Evolutionary conservation across 129 eudicot genomes (phyloP).

Genomic region (Rutidosis leptorrhynchoides): DNA sequence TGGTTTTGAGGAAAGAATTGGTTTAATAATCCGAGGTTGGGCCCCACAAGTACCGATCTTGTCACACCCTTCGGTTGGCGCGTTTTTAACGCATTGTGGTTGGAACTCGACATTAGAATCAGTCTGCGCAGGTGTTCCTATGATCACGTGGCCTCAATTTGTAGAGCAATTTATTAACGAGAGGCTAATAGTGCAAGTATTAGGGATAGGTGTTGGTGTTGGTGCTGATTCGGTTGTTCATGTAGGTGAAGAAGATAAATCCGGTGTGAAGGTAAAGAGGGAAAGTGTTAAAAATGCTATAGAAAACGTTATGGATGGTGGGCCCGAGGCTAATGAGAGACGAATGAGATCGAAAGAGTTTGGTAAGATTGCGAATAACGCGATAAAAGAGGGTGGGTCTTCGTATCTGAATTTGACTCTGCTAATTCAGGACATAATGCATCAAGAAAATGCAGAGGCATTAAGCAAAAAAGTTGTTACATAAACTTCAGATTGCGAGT

Average conservation of each 20-base stretch:
- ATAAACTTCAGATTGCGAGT: too few species aligned
- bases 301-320: slow-evolving; percentile 27
- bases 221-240: slow-evolving; percentile 22
- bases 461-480: neutral
- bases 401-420: slow-evolving; percentile 34
- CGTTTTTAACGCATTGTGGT: slow-evolving; percentile 27
- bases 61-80: slow-evolving; percentile 25
- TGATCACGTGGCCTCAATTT: slow-evolving; percentile 35
- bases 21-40: slow-evolving; percentile 26
- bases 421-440: slow-evolving; percentile 14
- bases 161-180: slow-evolving; percentile 23
- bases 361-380: slow-evolving; percentile 33
- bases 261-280: slow-evolving; percentile 23
- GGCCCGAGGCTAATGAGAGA: slow-evolving; percentile 28
- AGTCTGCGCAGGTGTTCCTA: slow-evolving; percentile 18
- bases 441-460: neutral
- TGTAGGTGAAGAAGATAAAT: slow-evolving; percentile 18
- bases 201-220: slow-evolving; percentile 17
- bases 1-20: slow-evolving; percentile 23
- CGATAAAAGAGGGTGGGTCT: slow-evolving; percentile 50
- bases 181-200: slow-evolving; percentile 22
- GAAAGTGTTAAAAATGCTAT: slow-evolving; percentile 34
- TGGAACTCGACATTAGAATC: slow-evolving; percentile 26
- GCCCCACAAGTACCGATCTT: slow-evolving; percentile 25
- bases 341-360: slow-evolving; percentile 34